Evolutionary conservation across 345 rosid species (phyloP).

Genomic region (Brassica incana): DNA sequence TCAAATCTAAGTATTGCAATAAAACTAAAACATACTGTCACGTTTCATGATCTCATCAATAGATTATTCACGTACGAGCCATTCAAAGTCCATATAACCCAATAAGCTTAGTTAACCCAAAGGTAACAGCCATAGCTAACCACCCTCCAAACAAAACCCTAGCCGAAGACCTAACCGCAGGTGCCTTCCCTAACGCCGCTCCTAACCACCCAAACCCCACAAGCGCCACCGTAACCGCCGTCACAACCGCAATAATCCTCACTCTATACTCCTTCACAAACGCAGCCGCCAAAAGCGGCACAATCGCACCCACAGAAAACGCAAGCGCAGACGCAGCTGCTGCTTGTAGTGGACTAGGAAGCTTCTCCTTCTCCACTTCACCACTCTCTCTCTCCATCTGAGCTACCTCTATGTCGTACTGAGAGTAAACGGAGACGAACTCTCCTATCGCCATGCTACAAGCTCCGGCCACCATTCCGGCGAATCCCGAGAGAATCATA

Average conservation of each 20-base stretch:
- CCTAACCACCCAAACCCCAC: constrained; percentile 74
- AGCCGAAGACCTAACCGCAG: constrained; percentile 47
- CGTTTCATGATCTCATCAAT: constrained; percentile 1
- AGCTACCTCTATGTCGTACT: constrained; percentile 74
- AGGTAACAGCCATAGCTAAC: constrained; percentile 94
- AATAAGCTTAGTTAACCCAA: constrained; percentile 75
- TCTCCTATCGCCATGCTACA: constrained; percentile 99
- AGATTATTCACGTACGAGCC: background rate
- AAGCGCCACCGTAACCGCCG: constrained; percentile 62
- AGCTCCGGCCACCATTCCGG: constrained; percentile 89
- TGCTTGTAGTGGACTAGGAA: constrained; percentile 82
- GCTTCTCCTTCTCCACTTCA: constrained; percentile 40
- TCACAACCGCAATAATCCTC: constrained; percentile 59
- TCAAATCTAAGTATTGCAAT: constrained; percentile 8
- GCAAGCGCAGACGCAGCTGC: constrained; percentile 88
- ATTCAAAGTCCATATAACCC: constrained; percentile 58
- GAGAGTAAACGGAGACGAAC: constrained; percentile 87
- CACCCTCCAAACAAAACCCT: constrained; percentile 91
- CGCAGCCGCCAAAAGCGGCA: constrained; percentile 78
- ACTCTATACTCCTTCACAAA: constrained; percentile 63
- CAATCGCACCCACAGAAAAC: constrained; percentile 74
- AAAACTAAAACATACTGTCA: background rate
- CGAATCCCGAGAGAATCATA: constrained; percentile 87
- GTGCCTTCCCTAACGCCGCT: constrained; percentile 73
- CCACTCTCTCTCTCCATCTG: constrained; percentile 57